Evolutionary conservation across 129 eudicot genomes (phyloP).

Genomic region (Artemisia annua): DNA sequence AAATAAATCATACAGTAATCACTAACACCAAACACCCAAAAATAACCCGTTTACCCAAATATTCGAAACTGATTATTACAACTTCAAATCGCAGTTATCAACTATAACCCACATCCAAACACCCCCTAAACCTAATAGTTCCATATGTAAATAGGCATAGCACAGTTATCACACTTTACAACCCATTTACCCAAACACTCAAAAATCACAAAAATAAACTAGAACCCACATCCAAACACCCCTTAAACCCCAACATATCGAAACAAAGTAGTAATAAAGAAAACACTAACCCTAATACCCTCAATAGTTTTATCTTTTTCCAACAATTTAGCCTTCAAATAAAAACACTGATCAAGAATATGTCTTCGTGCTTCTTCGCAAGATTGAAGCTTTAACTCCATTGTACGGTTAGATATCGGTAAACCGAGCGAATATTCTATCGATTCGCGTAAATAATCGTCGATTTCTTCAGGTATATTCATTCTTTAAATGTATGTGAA

Average conservation of each 20-base stretch:
- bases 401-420: conserved; percentile 49
- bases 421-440: conserved; percentile 66
- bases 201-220: background rate
- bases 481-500: conserved; percentile 21
- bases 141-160: background rate
- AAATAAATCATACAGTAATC: background rate
- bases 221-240: background rate
- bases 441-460: conserved; percentile 72
- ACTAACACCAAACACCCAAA: background rate
- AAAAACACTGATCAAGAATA: conserved; percentile 52
- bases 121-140: background rate
- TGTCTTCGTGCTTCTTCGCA: conserved; percentile 42
- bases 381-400: conserved; percentile 60
- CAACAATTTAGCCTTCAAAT: conserved; percentile 47
- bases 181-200: background rate
- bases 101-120: conserved; percentile 3
- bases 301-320: conserved; percentile 61
- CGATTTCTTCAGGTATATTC: conserved; percentile 72
- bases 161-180: background rate
- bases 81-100: background rate
- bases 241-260: background rate
- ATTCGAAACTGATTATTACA: background rate
- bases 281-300: conserved; percentile 54
- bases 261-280: background rate
- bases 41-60: background rate